These are phyloP conservation scores for Tripterygium wilfordii DNA, from an alignment of 177 flowering plant genomes.

Conservation along the genomic window DNA sequence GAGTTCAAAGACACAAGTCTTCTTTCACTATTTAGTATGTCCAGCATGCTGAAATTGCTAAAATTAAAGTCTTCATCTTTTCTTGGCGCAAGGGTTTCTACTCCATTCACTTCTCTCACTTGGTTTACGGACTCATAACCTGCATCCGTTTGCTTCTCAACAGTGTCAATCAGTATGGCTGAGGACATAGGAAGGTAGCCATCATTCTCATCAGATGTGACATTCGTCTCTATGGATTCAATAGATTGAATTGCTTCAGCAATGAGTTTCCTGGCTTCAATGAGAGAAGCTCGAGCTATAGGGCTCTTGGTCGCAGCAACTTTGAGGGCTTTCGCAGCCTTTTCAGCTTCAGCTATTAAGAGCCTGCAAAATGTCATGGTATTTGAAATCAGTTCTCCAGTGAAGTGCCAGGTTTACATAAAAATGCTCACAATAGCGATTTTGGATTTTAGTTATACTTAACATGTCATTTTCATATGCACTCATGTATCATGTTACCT, in stretches of 20 bases:
- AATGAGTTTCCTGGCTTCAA: slow-evolving; percentile 78
- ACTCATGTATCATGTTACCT: too few species aligned
- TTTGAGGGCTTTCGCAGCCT: slow-evolving; percentile 87
- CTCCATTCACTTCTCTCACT: slow-evolving; percentile 35
- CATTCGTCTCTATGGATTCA: slow-evolving; percentile 38
- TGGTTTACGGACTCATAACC: slow-evolving; percentile 4
- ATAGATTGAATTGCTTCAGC: slow-evolving; percentile 74
- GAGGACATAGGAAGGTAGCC: slow-evolving; percentile 10
- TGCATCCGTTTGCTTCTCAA: slow-evolving; percentile 12
- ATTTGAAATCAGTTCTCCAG: background rate
- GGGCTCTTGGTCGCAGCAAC: slow-evolving; percentile 66
- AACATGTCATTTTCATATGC: too few species aligned
- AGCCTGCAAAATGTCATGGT: slow-evolving; percentile 41
- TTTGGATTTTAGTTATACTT: too few species aligned
- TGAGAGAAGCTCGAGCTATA: slow-evolving; percentile 71
- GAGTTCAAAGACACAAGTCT: slow-evolving; percentile 8
- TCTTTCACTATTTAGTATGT: slow-evolving; percentile 12
- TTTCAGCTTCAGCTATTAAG: slow-evolving; percentile 85
- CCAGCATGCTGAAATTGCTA: slow-evolving; percentile 7
- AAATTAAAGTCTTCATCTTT: slow-evolving; percentile 13
- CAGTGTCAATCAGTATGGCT: slow-evolving; percentile 7
- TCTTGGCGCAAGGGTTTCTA: slow-evolving; percentile 9
- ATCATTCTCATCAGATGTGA: slow-evolving; percentile 11
- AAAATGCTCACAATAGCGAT: background rate
- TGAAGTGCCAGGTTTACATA: background rate